These are phyloP conservation scores for Clonostachys byssicola DNA, from an alignment of 2,329 filamentous ascomycete genomes.

Conservation along the genomic window DNA sequence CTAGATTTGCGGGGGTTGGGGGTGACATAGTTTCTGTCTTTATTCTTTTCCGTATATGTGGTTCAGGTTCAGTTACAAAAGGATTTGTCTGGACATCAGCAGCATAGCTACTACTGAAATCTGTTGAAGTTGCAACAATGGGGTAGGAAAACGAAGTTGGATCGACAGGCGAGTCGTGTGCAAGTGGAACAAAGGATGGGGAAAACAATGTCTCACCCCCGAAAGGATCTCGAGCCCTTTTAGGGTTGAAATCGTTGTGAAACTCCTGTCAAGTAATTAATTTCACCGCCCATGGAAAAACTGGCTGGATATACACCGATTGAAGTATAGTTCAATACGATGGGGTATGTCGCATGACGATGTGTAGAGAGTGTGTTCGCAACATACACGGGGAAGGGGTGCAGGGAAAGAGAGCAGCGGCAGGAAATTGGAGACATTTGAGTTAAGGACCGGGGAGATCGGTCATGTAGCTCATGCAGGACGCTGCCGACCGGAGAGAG, in stretches of 20 bases:
- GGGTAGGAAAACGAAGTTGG: too few relatives aligned
- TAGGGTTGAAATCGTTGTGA: slow-evolving; percentile 17
- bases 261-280: slow-evolving; percentile 29
- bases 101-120: too few relatives aligned
- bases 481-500: slow-evolving; percentile 31
- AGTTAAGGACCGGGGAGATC: slow-evolving; percentile 15
- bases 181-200: neutral
- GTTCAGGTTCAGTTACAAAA: neutral
- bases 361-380: neutral
- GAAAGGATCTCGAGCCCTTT: slow-evolving; percentile 2
- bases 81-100: too few relatives aligned
- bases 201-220: neutral
- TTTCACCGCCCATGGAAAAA: slow-evolving; percentile 7
- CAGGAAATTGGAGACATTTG: neutral
- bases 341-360: slow-evolving; percentile 3
- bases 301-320: too few relatives aligned
- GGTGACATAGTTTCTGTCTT: neutral
- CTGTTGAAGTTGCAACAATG: too few relatives aligned
- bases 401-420: neutral
- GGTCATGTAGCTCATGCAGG: slow-evolving; percentile 38
- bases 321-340: too few relatives aligned
- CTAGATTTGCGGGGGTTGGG: too few relatives aligned
- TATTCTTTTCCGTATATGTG: neutral
- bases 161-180: neutral
- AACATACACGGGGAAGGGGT: neutral